Conservation (phyloP, 2,329 filamentous ascomycete genomes). For the Thermomyces lanuginosus region DNA sequence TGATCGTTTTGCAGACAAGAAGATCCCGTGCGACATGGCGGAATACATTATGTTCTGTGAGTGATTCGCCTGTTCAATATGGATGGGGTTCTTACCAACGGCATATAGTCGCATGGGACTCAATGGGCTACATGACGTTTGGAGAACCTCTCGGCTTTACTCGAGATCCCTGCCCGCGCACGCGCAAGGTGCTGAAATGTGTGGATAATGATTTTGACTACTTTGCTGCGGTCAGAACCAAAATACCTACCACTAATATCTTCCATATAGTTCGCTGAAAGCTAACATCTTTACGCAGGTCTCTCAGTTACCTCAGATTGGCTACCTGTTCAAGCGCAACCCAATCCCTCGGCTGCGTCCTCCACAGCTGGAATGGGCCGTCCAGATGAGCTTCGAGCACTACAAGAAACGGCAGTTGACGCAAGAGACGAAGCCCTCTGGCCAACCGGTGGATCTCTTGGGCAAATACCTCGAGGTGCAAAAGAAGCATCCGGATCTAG, state of each 20-base stretch:
- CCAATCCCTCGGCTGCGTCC: constrained; percentile 4
- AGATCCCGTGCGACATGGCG: constrained; percentile 2
- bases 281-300: constrained; percentile 2
- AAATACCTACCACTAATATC: neutral
- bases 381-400: constrained; percentile 5
- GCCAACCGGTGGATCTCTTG: constrained; percentile 8
- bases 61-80: neutral
- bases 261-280: neutral
- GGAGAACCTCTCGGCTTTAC: constrained; percentile 3
- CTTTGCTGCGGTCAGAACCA: constrained; percentile 2
- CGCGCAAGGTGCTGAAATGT: constrained; percentile 1
- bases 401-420: constrained; percentile 3
- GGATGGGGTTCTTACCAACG: neutral
- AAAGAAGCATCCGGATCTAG: constrained; percentile 8
- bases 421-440: constrained; percentile 1
- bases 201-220: constrained; percentile 5
- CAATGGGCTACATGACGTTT: constrained; percentile 4
- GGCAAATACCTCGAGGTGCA: constrained; percentile 9
- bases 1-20: constrained; percentile 1
- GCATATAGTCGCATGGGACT: constrained; percentile 2
- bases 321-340: constrained; percentile 9
- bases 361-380: constrained; percentile 6
- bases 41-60: constrained; percentile 2
- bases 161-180: constrained; percentile 2
- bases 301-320: constrained; percentile 6